Conservation (phyloP, 768 basidiomycete genomes). For the Pisolithus tinctorius region DNA sequence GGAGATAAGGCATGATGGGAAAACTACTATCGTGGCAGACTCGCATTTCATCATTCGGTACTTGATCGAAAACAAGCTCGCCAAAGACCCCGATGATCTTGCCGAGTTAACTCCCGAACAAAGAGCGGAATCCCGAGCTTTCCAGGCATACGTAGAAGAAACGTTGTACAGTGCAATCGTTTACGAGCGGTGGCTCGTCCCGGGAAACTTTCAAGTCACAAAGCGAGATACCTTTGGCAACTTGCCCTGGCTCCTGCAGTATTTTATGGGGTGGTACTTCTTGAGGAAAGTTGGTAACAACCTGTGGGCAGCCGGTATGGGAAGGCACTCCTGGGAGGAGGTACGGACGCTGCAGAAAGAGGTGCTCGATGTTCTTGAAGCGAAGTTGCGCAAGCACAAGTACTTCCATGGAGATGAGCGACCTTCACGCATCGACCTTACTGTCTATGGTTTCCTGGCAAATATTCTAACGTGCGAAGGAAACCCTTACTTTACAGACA, state of each 20-base stretch:
- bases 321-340: conserved; percentile 28
- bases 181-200: conserved; percentile 25
- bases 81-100: conserved; percentile 22
- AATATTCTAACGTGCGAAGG: conserved; percentile 15
- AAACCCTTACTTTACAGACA: conserved; percentile 22
- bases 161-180: conserved; percentile 22
- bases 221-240: conserved; percentile 10
- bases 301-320: conserved; percentile 21
- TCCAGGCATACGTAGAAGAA: conserved; percentile 28
- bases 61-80: conserved; percentile 18
- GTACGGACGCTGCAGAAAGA: conserved; percentile 24
- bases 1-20: conserved; percentile 20
- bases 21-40: conserved; percentile 18
- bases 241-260: conserved; percentile 13
- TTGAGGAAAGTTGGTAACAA: conserved; percentile 10
- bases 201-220: conserved; percentile 19
- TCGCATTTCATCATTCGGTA: conserved; percentile 30
- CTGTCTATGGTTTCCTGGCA: conserved; percentile 25
- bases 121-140: conserved; percentile 28
- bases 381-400: conserved; percentile 16
- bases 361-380: conserved; percentile 24
- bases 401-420: conserved; percentile 21
- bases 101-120: conserved; percentile 22
- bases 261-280: conserved; percentile 18
- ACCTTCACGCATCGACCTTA: conserved; percentile 26